Evolutionary conservation across 768 basidiomycete species (phyloP), one percentile per base, ranked within the genome.

Genomic region (Hortiboletus campestris): DNA sequence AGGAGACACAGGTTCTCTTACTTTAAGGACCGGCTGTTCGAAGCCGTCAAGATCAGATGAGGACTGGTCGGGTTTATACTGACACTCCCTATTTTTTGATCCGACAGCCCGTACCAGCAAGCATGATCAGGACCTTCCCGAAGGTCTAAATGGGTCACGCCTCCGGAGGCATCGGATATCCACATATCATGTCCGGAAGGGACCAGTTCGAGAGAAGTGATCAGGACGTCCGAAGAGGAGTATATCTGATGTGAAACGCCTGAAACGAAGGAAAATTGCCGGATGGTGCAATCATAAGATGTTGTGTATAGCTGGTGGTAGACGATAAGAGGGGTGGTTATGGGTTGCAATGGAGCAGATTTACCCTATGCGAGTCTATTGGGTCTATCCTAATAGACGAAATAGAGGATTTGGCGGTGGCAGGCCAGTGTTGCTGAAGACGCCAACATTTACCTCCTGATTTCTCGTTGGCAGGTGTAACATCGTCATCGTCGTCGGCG

Each of bases 351-450:
- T 25, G 19, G 22, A 43, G 39, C 1, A 44, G 10, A 66, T 78
- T 51, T 68, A 91, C 91, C 56, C 79, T 88, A 59, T 91, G 87
- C 0, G 86, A 75, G 67, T 93, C 80, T 35, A 82, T 75, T 10
- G 91, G 89, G 64, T 91, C 86, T 47, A 94, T 76, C 67, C 86
- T 91, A 54, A 93, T 78, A 55, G 78, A 81, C 6, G 89, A 91
- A 48, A 94, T 84, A 1, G 90, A 91, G 22, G 90, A 92, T 61
- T 85, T 84, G 16, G 88, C 76, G 0, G 84, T 86, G 5, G 86
- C 85, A 0, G 91, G 91, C 91, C 91, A 93, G 60, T 94, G 91
- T 20, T 79, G 74, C 65, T 94, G 91, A 47, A 94, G 71, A 11
- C 84, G 81, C 86, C 88, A 93, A 63, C 86, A 86, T 68, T 82